Base-by-base conservation (phyloP, 768 basidiomycete genomes). In the Boletus tomentosulus region DNA sequence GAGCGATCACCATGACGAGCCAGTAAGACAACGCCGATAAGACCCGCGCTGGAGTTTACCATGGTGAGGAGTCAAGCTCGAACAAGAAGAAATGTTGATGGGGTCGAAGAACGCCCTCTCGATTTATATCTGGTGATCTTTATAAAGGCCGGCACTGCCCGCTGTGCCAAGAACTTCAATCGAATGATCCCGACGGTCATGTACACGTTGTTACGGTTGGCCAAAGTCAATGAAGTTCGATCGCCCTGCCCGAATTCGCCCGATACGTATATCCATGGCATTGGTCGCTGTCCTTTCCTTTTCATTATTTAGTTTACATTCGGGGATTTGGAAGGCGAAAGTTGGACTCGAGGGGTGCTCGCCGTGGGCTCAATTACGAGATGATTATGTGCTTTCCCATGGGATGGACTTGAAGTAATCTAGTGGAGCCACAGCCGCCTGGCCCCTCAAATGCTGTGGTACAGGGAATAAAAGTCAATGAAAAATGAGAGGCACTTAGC, bases 1-100 rank as follows among this genome's bases (percentile, higher is more conserved):
- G 73, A 71, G 54, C 87, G 83, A 68, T 89, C 89, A 43, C 89
- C 89, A 61, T 90, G 88, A 62, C 88, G 84, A 56, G 81, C 84
- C 60, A 90, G 73, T 64, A 89, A 72, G 59, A 89, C 80, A 57
- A 85, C 86, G 66, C 88, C 88, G 53, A 86, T 81, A 58, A 90
- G 67, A 15, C 69, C 62, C 9, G 62, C 57, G 46, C 35, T 48
- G 1, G 59, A 43, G 43, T 66, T 65, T 11, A 65, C 60, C 67
- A 69, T 69, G 28, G 15, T 30, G 24, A 27, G 22, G 38, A 19
- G 41, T 43, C 10, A n/a, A 39, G 3, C 38, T 39, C 19, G 16
- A 13, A 25, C n/a, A 31, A 30, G 44, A 45, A 8, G 28, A 45
- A 7, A 28, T 45, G 15, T 16, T 10, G 4, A 10, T 27, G 28